Evolutionary conservation across 805 yeast species (phyloP).

Genomic region (Suhomyces kilbournensis): DNA sequence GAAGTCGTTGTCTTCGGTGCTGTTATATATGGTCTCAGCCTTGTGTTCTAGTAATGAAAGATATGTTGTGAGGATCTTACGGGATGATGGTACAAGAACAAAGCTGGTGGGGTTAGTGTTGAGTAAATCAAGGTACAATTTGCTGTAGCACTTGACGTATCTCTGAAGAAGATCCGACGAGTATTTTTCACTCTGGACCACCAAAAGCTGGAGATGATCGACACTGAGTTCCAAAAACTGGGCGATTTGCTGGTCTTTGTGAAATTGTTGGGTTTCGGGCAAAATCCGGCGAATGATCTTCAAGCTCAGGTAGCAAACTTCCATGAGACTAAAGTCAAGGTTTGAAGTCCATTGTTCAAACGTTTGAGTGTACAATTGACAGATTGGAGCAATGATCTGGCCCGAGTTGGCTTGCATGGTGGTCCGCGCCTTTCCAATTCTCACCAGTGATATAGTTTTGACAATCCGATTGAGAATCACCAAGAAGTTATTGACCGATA

Average conservation of each 20-base stretch:
- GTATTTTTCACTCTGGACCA: conserved; percentile 50
- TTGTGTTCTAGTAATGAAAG: conserved; percentile 59
- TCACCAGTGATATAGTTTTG: conserved; percentile 68
- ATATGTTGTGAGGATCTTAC: conserved; percentile 58
- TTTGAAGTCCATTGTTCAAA: conserved; percentile 62
- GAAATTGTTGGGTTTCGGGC: conserved; percentile 70
- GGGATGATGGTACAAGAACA: conserved; percentile 61
- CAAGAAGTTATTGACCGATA: conserved; percentile 60
- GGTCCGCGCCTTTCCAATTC: conserved; percentile 79
- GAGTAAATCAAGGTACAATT: conserved; percentile 62
- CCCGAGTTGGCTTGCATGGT: conserved; percentile 75
- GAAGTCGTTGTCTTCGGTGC: conserved; percentile 54
- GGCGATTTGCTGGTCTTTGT: conserved; percentile 52
- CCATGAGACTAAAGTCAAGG: conserved; percentile 55
- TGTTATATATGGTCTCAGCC: conserved; percentile 62
- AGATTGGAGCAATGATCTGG: conserved; percentile 54
- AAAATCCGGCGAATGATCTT: conserved; percentile 72
- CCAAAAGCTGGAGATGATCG: conserved; percentile 57
- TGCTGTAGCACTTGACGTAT: conserved; percentile 71
- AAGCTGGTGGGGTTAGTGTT: conserved; percentile 66
- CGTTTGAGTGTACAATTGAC: conserved; percentile 55
- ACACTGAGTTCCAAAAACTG: conserved; percentile 60
- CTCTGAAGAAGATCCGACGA: conserved; percentile 56
- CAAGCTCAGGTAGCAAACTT: conserved; percentile 72
- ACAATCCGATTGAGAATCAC: conserved; percentile 73